A percentile compares a stretch with the other conserved stretches of the same genome.
Evolutionary conservation across 768 basidiomycete species (phyloP).

Genomic region (Suillus americanus): DNA sequence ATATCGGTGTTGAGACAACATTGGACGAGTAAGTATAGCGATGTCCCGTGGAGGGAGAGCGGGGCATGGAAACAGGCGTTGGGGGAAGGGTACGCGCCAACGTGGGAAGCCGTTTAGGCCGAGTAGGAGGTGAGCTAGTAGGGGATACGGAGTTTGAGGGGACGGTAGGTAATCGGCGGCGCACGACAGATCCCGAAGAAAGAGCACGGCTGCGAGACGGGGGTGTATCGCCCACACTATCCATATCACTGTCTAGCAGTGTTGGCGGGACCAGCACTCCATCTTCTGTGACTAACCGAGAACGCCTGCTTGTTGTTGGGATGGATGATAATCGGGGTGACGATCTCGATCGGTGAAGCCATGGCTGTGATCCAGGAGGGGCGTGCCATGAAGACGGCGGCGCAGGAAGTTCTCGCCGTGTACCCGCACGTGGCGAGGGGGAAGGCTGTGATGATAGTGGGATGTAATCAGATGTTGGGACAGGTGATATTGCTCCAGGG

Average conservation of each 20-base stretch:
- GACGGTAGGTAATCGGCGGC: constrained; percentile 30
- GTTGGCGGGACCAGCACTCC: constrained; percentile 14
- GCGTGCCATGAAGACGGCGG: constrained; percentile 33
- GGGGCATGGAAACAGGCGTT: constrained; percentile 30
- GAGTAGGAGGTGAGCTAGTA: constrained; percentile 17
- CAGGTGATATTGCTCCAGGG: constrained; percentile 26
- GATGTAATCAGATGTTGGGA: constrained; percentile 30
- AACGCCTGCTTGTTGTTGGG: constrained; percentile 4
- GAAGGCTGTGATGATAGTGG: constrained; percentile 22
- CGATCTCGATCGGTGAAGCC: constrained; percentile 35
- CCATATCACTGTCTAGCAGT: constrained; percentile 17
- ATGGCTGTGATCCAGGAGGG: constrained; percentile 27
- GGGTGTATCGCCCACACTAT: constrained; percentile 10
- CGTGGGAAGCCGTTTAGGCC: not conserved
- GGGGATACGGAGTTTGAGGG: constrained; percentile 26
- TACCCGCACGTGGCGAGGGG: constrained; percentile 14
- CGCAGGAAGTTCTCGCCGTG: constrained; percentile 28
- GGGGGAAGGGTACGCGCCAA: constrained; percentile 41
- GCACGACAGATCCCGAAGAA: constrained; percentile 21
- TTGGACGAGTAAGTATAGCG: constrained; percentile 22
- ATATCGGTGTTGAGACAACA: not conserved
- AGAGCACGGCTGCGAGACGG: constrained; percentile 18
- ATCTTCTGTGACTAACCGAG: constrained; percentile 8
- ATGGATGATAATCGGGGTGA: constrained; percentile 32
- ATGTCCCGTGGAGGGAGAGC: constrained; percentile 18